Evolutionary conservation across 73 alveolate species (phyloP), one percentile per base, ranked within the genome.

Genomic region (Paramecium sonneborni): DNA sequence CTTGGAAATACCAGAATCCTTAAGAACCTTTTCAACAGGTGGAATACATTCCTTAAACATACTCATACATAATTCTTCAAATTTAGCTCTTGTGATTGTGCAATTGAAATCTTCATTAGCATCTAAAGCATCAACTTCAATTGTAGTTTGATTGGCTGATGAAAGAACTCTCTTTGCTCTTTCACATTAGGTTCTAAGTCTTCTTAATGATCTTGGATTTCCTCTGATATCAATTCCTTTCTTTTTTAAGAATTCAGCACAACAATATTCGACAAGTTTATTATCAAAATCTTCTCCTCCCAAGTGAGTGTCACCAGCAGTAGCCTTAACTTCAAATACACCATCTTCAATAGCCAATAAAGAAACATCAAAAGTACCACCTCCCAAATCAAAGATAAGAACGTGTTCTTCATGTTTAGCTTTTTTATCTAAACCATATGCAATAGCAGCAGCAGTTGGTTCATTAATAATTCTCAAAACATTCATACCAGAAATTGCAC

Each of bases 261-360:
- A 92, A 87, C 96, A 94, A 95, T 92, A 84, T 74, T 93, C 97
- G 55, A 89, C 92, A 70, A 96, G 93, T 92, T 93, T 92, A 92
- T 95, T 93, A 92, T 97, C 99, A 91, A 97, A 96, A 90, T 97
- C 99, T 57, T 96, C 98, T 24, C 99, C 99, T 52, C 99, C 99
- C 92, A 97, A 94, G 88, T 94, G 96, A 38, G 97, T 96, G 85
- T 97, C 96, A 15, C 99, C 99, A 43, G 96, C 93, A 85, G 98
- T 94, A 12, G 98, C 96, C 90, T 92, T 55, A 20, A 97, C 98
- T 92, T 96, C 97, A 85, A 92, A 95, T 57, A 96, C 88, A 68
- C 99, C 99, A 57, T 92, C 98, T 92, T 96, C 98, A 67, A 96
- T 92, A 57, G 97, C 88, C 85, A 96, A 92, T 57, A 96, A 93